These are phyloP conservation scores for Clohesyomyces aquaticus DNA, from an alignment of 495 filamentous ascomycete genomes.

Conservation along the genomic window DNA sequence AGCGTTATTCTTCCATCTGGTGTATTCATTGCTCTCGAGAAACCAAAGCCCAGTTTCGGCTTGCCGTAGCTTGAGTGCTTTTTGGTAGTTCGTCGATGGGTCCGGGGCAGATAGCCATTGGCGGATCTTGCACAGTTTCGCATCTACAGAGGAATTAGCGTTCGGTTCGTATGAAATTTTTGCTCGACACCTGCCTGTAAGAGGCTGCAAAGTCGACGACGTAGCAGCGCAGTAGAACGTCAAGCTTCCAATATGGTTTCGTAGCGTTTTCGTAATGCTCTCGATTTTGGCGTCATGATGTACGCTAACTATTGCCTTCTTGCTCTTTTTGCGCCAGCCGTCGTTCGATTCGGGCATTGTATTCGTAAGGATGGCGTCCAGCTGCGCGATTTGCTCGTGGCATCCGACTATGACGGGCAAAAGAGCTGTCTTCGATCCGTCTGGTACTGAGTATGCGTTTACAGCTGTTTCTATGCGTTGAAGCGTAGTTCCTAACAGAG, in stretches of 20 bases:
- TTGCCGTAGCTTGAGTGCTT: neutral
- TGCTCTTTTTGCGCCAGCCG: slow-evolving; percentile 8
- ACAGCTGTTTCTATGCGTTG: slow-evolving; percentile 10
- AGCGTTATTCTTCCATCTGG: neutral
- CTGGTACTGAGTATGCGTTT: slow-evolving; percentile 6
- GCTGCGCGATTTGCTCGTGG: slow-evolving; percentile 11
- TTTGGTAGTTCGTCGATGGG: neutral
- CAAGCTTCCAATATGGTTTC: slow-evolving; percentile 17
- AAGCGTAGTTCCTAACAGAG: slow-evolving; percentile 19
- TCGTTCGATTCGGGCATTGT: slow-evolving; percentile 7
- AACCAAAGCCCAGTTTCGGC: neutral
- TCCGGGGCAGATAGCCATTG: neutral
- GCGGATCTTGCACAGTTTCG: too few relatives aligned
- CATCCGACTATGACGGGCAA: slow-evolving; percentile 19
- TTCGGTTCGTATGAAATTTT: too few relatives aligned
- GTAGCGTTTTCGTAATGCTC: slow-evolving; percentile 16
- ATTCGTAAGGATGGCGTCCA: slow-evolving; percentile 15
- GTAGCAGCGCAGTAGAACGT: slow-evolving; percentile 18
- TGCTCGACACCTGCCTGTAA: too few relatives aligned
- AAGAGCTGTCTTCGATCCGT: slow-evolving; percentile 21
- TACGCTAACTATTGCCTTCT: slow-evolving; percentile 20
- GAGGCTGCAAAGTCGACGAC: too few relatives aligned
- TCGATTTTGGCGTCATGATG: slow-evolving; percentile 21
- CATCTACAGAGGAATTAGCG: too few relatives aligned
- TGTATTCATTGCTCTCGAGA: neutral